Evolutionary conservation across 441 rosid genomes (phyloP).

Genomic region (Gossypium aridum): DNA sequence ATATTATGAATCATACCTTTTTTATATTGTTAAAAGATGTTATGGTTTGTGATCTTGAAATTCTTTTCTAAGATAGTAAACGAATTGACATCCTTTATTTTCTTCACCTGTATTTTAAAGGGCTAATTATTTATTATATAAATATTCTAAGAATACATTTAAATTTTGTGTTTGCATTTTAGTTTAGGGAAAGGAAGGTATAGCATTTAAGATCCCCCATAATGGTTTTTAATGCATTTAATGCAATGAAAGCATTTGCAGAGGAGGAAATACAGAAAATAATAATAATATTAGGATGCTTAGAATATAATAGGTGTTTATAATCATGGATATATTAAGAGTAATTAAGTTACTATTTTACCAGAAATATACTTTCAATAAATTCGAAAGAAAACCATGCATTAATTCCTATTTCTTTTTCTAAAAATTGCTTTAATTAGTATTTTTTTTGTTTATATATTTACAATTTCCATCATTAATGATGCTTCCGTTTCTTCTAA

Average conservation of each 20-base stretch:
- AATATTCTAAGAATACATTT: not conserved
- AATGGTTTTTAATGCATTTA: not conserved
- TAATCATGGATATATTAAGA: not conserved
- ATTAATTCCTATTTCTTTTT: not conserved
- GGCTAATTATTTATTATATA: not conserved
- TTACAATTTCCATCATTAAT: not conserved
- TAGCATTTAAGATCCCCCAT: not conserved
- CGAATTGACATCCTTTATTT: too few species aligned
- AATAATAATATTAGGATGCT: not conserved
- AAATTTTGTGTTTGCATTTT: not conserved
- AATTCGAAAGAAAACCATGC: not conserved
- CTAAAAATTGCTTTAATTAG: not conserved
- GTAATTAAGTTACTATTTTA: not conserved
- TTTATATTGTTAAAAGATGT: too few species aligned
- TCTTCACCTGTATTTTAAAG: too few species aligned
- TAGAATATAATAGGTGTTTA: not conserved
- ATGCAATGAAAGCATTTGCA: not conserved
- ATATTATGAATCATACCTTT: too few species aligned
- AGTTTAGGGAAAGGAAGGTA: not conserved
- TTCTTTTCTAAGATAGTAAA: too few species aligned
- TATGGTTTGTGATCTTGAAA: too few species aligned
- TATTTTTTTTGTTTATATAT: not conserved
- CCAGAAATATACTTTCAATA: not conserved
- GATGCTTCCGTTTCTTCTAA: not conserved
- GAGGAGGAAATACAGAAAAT: not conserved